Evolutionary conservation across 305 asterid genomes (phyloP), one percentile per base, ranked within the genome.

Genomic region (Salvia sclarea): DNA sequence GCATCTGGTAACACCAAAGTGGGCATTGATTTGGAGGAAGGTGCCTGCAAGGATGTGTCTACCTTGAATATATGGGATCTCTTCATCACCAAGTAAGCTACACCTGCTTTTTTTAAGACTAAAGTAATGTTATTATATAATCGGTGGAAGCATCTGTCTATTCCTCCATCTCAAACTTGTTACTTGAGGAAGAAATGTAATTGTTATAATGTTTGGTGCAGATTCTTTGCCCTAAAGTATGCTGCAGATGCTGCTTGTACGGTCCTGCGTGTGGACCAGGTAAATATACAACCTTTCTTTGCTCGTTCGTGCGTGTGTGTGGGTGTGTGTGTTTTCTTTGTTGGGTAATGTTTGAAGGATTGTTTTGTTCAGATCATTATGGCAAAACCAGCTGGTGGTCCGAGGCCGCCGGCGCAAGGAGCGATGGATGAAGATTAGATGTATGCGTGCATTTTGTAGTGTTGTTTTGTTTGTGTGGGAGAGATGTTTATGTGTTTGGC

Each of bases 341-440:
- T 4, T 28, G 13, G 13, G 6, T 13, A 13, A 44, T 16, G 67
- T 22, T 47, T 11, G 44, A 38, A 38, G 13, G 16, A n/a, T 0
- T 7, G 2, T 38, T 7, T 37, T 53, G 76, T 66, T 82, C 88
- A 93, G 98, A 90, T 93, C 76, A 93, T 93, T 71, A 91, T 93
- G 97, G 84, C 98, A 65, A 93, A 91, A 79, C 98, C 96, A 52
- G 97, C 98, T 49, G 98, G 98, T 70, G 98, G 98, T 55, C 97
- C 97, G 2, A 84, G 18, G 71, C 60, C 64, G 56, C 53, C 64
- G 48, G 44, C 60, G 24, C 24, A 47, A 16, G 69, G 40, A 5
- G 50, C 58, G 50, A 71, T 67, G 80, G 83, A 79, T 22, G 83
- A 79, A 74, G 83, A 79, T 67, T 75, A 68, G n/a, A n/a, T n/a